Evolutionary conservation across 441 rosid genomes (phyloP).

Genomic region (Lepidium campestre): DNA sequence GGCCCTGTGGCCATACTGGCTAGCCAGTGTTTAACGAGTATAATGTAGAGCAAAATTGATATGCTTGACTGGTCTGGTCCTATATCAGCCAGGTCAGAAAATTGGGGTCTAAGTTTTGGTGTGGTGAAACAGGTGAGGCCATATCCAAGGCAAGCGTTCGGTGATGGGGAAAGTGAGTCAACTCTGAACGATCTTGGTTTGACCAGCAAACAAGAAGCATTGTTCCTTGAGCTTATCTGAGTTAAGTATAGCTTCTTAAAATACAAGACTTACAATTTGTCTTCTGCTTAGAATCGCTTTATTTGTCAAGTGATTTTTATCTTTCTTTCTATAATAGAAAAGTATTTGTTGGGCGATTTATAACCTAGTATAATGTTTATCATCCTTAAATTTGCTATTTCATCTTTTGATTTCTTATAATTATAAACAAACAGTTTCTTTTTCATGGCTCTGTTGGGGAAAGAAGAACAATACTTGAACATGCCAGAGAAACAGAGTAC

Average conservation of each 20-base stretch:
- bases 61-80: not conserved
- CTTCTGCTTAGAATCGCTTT: constrained; percentile 7
- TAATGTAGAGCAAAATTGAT: not conserved
- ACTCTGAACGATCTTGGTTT: constrained; percentile 82
- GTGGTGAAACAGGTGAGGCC: constrained; percentile 84
- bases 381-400: not conserved
- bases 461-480: not conserved
- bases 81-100: not conserved
- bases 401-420: not conserved
- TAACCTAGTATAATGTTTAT: not conserved
- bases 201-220: constrained; percentile 90
- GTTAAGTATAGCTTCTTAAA: not conserved
- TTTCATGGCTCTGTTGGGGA: not conserved
- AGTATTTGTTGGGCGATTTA: constrained; percentile 8
- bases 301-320: not conserved
- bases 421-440: not conserved
- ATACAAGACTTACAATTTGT: not conserved
- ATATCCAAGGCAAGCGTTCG: constrained; percentile 85
- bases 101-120: not conserved
- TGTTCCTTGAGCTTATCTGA: constrained; percentile 81
- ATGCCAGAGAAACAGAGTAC: not conserved
- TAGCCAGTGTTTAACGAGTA: not conserved
- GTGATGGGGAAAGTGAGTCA: constrained; percentile 56
- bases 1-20: not conserved
- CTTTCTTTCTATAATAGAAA: constrained; percentile 7